Conservation (phyloP, 208 protist species). For the Acanthamoeba sp. region DNA sequence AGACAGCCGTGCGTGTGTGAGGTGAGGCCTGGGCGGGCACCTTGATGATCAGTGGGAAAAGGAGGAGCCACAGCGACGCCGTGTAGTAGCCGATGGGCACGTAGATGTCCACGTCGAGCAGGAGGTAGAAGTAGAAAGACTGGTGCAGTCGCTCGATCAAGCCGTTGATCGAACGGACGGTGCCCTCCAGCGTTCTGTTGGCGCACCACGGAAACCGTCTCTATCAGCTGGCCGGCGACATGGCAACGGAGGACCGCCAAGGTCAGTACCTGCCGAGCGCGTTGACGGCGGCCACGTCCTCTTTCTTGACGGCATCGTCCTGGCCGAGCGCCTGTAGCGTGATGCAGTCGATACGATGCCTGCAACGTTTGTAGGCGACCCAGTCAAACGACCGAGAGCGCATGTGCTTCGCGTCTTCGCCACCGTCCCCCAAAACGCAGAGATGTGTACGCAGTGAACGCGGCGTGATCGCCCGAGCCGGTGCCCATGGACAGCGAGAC, state of each 20-base stretch:
- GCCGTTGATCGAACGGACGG: constrained; percentile 80
- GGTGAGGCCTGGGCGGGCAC: too few species aligned
- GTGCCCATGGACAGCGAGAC: constrained; percentile 2
- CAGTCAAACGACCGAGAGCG: too few species aligned
- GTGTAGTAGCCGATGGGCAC: constrained; percentile 84
- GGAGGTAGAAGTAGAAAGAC: constrained; percentile 85
- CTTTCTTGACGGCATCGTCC: neutral
- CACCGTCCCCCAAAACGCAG: too few species aligned
- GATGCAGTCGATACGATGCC: constrained; percentile 53
- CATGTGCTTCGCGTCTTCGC: too few species aligned
- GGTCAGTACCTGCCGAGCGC: constrained; percentile 5
- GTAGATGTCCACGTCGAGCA: constrained; percentile 77
- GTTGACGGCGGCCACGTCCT: constrained; percentile 18
- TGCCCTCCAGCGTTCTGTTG: constrained; percentile 74
- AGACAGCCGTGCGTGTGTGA: neutral
- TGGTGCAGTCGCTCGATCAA: constrained; percentile 84
- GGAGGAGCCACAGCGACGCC: constrained; percentile 24
- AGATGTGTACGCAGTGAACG: constrained; percentile 15
- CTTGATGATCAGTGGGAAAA: constrained; percentile 35
- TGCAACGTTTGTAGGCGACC: too few species aligned
- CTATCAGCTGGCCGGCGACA: too few species aligned
- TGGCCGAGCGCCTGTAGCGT: neutral
- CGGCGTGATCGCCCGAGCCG: constrained; percentile 39
- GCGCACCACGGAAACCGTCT: too few species aligned
- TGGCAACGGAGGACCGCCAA: too few species aligned